Evolutionary conservation across 2,329 filamentous ascomycete species (phyloP).

Genomic region (Ophiostoma novo-ulmi): DNA sequence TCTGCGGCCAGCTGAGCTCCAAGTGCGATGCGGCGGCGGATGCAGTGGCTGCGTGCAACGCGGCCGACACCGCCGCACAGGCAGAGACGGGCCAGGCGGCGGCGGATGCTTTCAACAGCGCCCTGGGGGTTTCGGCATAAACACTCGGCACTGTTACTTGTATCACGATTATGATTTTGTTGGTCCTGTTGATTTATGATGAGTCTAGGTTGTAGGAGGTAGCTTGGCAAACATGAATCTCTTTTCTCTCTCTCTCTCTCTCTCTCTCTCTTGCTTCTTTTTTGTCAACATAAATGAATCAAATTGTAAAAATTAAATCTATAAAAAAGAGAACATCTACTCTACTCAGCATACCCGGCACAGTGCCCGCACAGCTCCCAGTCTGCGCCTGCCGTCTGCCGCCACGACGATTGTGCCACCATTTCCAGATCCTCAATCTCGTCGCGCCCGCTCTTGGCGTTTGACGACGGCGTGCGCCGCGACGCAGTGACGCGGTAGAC

Average conservation of each 20-base stretch:
- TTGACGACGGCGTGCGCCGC: constrained; percentile 15
- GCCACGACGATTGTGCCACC: constrained; percentile 33
- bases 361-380: constrained; percentile 31
- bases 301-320: too few species aligned
- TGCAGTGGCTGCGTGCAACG: constrained; percentile 34
- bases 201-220: not conserved
- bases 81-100: constrained; percentile 36
- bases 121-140: constrained; percentile 34
- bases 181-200: not conserved
- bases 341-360: constrained; percentile 21
- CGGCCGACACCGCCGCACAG: constrained; percentile 34
- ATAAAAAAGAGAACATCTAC: too few species aligned
- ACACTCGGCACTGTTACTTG: not conserved
- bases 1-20: constrained; percentile 36
- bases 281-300: too few species aligned
- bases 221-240: not conserved
- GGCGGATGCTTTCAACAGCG: constrained; percentile 39
- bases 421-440: constrained; percentile 27
- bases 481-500: constrained; percentile 34
- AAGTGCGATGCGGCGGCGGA: constrained; percentile 35
- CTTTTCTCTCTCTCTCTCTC: not conserved
- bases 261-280: too few species aligned
- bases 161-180: not conserved
- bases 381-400: constrained; percentile 38
- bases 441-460: constrained; percentile 26